Evolutionary conservation across 164 flowering plant genomes (phyloP), one percentile per base, ranked within the genome.

Genomic region (Vitis riparia): DNA sequence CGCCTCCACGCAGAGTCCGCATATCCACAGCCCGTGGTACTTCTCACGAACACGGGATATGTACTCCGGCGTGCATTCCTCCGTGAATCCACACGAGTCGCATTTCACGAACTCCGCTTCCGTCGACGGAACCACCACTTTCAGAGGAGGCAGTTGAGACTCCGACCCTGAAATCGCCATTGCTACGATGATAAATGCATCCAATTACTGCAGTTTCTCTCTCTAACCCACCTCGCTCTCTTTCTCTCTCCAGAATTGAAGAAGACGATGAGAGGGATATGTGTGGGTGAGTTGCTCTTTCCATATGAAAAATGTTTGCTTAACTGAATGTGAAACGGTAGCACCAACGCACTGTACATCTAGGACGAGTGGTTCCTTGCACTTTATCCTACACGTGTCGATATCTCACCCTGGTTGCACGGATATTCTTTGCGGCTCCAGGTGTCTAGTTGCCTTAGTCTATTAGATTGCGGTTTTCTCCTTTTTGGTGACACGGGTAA

Each of bases 1-100:
- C 0, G 85, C 88, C 71, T 84, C 84, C 3, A 47, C 67, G 71
- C 87, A 84, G 29, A 84, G 78, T 11, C 87, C 87, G 59, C 87
- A 84, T 14, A 84, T 74, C 88, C 85, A 82, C 1, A 72, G 74
- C 11, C 88, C 88, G 4, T 69, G 66, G 68, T 68, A 79, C 23
- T 75, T 51, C 2, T 75, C 81, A 1, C 82, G 81, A 11, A 84
- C 75, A 3, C 76, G 77, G 0, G 37, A 47, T 7, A 84, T 81
- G 62, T 81, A 84, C 0, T 78, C 79, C 1, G 74, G 72, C 17
- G 87, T 84, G 74, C 85, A 84, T 5, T 81, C 87, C 70, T 84
- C 87, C 0, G 87, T 81, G 72, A 84, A 79, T 3, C 83, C 80
- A 29, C 87, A 84, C 0, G 80, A 81, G 15, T 70, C 76, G 63